Percentiles rank a stretch among this genome's conserved stretches.
Conservation (phyloP, 306 rosid species). For the Castanospermum australe region DNA sequence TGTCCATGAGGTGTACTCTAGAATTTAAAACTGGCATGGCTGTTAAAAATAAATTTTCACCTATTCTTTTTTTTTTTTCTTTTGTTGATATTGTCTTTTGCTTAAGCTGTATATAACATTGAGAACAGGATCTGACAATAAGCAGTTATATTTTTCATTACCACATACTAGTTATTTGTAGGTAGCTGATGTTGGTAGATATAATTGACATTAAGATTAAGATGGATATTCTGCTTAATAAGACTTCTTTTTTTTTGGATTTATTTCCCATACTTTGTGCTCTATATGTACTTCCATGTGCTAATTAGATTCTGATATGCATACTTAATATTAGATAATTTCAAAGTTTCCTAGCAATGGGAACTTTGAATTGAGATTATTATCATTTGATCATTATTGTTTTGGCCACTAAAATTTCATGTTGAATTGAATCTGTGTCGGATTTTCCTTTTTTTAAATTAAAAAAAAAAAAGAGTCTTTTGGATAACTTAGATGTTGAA, state of each 20-base stretch:
- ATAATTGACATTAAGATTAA: neutral
- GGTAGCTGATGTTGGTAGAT: neutral
- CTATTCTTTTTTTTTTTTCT: neutral
- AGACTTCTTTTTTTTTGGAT: neutral
- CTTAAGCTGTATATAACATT: neutral
- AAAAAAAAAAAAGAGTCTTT: neutral
- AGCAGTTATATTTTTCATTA: neutral
- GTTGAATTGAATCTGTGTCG: neutral
- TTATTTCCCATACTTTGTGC: neutral
- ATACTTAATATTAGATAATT: neutral
- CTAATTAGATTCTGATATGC: neutral
- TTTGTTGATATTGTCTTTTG: neutral
- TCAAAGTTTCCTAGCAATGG: neutral
- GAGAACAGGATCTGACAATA: neutral
- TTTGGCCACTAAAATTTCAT: neutral
- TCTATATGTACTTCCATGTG: neutral
- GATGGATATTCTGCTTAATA: slow-evolving; percentile 7
- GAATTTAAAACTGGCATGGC: neutral
- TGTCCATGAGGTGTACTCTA: neutral
- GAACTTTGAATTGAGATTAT: neutral
- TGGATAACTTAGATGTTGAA: slow-evolving; percentile 1
- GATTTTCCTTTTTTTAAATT: too few relatives aligned
- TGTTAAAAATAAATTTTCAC: neutral
- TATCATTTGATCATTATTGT: neutral
- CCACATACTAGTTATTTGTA: neutral